A percentile compares a stretch with the other conserved stretches of the same genome.
phyloP scores from a whole-genome alignment of 2,329 filamentous ascomycete genomes.

The Claviceps pusilla region DNA sequence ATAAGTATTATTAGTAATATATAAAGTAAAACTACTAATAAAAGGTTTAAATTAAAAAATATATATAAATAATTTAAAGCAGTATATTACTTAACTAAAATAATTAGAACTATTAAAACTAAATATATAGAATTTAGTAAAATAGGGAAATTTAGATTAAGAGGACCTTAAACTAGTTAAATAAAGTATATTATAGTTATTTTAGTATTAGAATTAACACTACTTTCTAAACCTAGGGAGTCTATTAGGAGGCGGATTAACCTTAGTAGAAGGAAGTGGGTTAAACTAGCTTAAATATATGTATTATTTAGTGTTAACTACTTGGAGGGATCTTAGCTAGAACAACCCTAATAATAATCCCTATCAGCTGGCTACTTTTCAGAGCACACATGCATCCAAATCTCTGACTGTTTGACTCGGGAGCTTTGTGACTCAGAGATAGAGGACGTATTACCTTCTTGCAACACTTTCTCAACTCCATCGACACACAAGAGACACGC shows the following conservation, averaged over 20 bases:
- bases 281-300: too few species aligned
- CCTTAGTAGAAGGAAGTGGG: too few species aligned
- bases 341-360: too few species aligned
- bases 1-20: neutral
- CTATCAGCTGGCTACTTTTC: too few species aligned
- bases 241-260: too few species aligned
- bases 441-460: neutral
- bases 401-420: neutral
- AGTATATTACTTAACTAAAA: neutral
- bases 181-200: too few species aligned
- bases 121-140: neutral
- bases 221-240: too few species aligned
- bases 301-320: too few species aligned
- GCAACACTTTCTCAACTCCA: neutral
- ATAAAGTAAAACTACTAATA: neutral
- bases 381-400: neutral
- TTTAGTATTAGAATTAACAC: too few species aligned
- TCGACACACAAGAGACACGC: conserved; percentile 1
- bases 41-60: neutral
- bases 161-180: too few species aligned
- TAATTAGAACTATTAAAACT: neutral
- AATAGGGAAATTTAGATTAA: neutral
- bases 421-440: neutral
- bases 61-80: neutral
- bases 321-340: too few species aligned